Evolutionary conservation across 306 rosid species (phyloP).

Genomic region (Styphnolobium japonicum): DNA sequence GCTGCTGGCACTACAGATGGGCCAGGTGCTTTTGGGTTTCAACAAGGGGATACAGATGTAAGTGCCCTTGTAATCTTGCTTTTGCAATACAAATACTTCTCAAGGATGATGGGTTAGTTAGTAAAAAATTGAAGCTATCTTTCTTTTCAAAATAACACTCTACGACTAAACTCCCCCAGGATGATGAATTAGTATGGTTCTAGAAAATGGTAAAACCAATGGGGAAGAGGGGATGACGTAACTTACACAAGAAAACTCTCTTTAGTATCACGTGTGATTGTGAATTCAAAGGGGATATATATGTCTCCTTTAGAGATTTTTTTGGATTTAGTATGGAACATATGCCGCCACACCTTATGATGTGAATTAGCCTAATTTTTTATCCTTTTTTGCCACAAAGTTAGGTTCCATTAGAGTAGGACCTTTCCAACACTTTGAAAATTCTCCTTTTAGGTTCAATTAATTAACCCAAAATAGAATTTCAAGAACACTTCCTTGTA

Average conservation of each 20-base stretch:
- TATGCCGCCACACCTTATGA: not conserved
- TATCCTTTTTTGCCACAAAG: no score
- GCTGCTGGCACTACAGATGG: conserved; percentile 96
- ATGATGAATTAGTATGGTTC: no score
- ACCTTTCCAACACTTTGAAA: not conserved
- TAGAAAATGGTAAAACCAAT: no score
- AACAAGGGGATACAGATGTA: conserved; percentile 81
- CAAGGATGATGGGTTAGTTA: not conserved
- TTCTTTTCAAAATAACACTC: no score
- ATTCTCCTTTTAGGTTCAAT: not conserved
- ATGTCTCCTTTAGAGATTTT: no score
- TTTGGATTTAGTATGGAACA: not conserved
- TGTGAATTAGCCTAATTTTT: not conserved
- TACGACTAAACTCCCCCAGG: no score
- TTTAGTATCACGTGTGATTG: no score
- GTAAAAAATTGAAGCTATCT: not conserved
- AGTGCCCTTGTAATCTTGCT: not conserved
- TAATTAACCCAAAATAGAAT: not conserved
- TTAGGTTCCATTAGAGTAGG: no score
- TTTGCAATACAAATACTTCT: not conserved
- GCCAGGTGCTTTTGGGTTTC: conserved; percentile 77
- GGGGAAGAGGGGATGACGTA: no score
- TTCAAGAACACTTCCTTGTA: not conserved
- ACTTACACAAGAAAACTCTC: no score
- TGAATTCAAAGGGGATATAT: no score